phyloP scores from a whole-genome alignment of 2,329 filamentous ascomycete genomes.

The Lecanicillium sp. region DNA sequence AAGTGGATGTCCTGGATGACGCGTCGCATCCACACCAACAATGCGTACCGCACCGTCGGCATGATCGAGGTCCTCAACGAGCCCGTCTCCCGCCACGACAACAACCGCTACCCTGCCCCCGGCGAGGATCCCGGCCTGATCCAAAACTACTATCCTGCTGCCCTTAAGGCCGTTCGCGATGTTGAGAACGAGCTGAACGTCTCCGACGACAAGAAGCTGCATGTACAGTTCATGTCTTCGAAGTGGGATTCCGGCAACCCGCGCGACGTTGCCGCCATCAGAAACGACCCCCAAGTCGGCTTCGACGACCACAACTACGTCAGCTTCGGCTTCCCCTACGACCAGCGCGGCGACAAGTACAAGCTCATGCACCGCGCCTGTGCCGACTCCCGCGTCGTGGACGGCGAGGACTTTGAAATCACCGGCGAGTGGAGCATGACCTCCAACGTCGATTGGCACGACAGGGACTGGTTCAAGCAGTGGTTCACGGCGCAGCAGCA shows the following conservation, averaged over 20 bases:
- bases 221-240: conserved; percentile 44
- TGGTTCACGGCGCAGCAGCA: conserved; percentile 53
- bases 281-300: conserved; percentile 37
- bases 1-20: conserved; percentile 52
- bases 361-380: conserved; percentile 33
- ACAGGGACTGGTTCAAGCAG: conserved; percentile 44
- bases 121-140: conserved; percentile 19
- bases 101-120: conserved; percentile 20
- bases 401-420: conserved; percentile 32
- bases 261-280: conserved; percentile 15
- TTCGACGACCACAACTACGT: conserved; percentile 54
- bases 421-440: conserved; percentile 54
- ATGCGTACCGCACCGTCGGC: conserved; percentile 48
- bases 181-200: conserved; percentile 18
- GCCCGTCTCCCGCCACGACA: conserved; percentile 31
- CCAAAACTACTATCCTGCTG: conserved; percentile 20
- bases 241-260: conserved; percentile 45
- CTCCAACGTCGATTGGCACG: conserved; percentile 37
- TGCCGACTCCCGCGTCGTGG: conserved; percentile 35
- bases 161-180: conserved; percentile 20
- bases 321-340: conserved; percentile 10
- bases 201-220: conserved; percentile 22
- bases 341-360: conserved; percentile 16
- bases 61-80: conserved; percentile 56
- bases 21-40: conserved; percentile 42